A percentile compares a stretch with the other conserved stretches of the same genome.
These are phyloP conservation scores for Boletus speciosus DNA, from an alignment of 768 basidiomycete species.

Conservation along the genomic window DNA sequence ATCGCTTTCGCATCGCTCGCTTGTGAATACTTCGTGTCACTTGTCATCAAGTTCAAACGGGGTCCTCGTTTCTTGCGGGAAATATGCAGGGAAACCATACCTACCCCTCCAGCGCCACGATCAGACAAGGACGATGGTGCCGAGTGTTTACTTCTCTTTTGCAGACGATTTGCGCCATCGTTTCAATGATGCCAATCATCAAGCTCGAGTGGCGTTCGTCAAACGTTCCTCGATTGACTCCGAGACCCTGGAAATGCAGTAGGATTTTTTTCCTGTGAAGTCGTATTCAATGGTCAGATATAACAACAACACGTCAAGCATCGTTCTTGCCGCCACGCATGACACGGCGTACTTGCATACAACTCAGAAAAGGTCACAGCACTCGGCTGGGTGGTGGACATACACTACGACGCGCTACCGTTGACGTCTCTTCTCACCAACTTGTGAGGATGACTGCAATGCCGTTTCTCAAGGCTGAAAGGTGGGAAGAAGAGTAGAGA, in stretches of 20 bases:
- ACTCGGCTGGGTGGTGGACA: not conserved
- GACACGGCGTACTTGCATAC: too few species aligned
- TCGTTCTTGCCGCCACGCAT: not conserved
- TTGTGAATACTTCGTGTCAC: not conserved
- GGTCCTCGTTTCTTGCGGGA: too few species aligned
- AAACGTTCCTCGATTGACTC: not conserved
- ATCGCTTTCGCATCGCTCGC: too few species aligned
- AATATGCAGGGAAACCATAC: not conserved
- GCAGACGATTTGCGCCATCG: not conserved
- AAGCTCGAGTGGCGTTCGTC: not conserved
- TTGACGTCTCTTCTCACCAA: not conserved
- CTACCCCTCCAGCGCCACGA: not conserved
- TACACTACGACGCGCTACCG: not conserved
- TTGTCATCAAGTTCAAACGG: not conserved
- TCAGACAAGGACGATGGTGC: not conserved
- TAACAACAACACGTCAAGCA: not conserved
- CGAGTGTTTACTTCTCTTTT: not conserved
- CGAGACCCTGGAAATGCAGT: not conserved
- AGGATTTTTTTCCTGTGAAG: not conserved
- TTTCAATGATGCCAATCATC: not conserved
- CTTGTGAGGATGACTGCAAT: not conserved
- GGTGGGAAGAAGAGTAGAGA: not conserved
- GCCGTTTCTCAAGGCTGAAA: not conserved
- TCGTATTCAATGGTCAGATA: not conserved
- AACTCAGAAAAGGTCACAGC: not conserved